phyloP scores from a whole-genome alignment of 2,329 filamentous ascomycete genomes.

The Sclerotinia nivalis region DNA sequence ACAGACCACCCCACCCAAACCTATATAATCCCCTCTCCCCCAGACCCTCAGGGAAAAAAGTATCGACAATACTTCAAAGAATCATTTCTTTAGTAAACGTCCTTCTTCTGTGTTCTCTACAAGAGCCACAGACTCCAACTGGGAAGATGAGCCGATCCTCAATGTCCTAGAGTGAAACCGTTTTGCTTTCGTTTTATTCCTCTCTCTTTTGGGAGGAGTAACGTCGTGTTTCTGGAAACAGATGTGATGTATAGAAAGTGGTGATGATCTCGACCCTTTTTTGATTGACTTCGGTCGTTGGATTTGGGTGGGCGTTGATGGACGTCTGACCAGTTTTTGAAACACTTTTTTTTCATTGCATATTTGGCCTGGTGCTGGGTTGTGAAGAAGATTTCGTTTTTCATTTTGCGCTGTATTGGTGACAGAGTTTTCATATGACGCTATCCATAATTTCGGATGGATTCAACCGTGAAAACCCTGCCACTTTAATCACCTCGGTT shows the following conservation, averaged over 20 bases:
- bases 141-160: slow-evolving; percentile 93
- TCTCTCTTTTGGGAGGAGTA: slow-evolving; percentile 21
- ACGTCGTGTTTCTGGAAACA: slow-evolving; percentile 16
- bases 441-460: too few species aligned
- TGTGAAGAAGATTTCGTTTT: neutral
- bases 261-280: slow-evolving; percentile 91
- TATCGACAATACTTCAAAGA: slow-evolving; percentile 19
- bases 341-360: slow-evolving; percentile 55
- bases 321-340: slow-evolving; percentile 78
- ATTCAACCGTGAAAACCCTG: too few species aligned
- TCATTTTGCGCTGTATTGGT: neutral
- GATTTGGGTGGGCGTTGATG: slow-evolving; percentile 78
- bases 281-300: slow-evolving; percentile 73
- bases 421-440: neutral
- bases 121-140: slow-evolving; percentile 92
- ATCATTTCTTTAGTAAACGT: slow-evolving; percentile 91
- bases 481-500: too few species aligned
- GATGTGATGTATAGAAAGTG: slow-evolving; percentile 72
- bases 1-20: neutral
- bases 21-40: neutral
- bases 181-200: slow-evolving; percentile 53
- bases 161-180: slow-evolving; percentile 83
- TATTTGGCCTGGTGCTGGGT: neutral
- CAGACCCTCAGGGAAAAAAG: slow-evolving; percentile 9
- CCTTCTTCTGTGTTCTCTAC: slow-evolving; percentile 85